Conservation (phyloP, 257 asterid species). For the Marsdenia floribunda region DNA sequence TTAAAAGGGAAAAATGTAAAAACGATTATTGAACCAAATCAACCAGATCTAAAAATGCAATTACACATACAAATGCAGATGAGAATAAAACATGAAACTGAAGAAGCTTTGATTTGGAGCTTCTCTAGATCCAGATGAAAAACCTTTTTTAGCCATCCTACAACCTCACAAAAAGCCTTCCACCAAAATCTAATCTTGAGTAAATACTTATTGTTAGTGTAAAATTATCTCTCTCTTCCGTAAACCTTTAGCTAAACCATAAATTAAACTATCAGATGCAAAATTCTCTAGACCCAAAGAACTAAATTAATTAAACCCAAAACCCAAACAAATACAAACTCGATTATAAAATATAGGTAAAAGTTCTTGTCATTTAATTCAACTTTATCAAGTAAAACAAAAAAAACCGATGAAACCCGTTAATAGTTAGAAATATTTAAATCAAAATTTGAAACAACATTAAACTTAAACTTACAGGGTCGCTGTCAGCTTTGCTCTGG, state of each 20-base stretch:
- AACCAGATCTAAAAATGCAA: too few species aligned
- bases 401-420: not conserved
- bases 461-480: slow-evolving; percentile 6
- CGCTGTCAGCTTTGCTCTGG: not conserved
- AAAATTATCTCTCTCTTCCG: not conserved
- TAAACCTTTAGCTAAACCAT: not conserved
- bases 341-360: not conserved
- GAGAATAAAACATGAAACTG: too few species aligned
- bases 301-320: not conserved
- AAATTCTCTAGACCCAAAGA: not conserved
- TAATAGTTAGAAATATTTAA: not conserved
- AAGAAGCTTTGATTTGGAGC: slow-evolving; percentile 28
- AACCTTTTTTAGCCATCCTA: slow-evolving; percentile 34
- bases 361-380: not conserved
- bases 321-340: not conserved
- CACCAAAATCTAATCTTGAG: slow-evolving; percentile 3
- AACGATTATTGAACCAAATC: too few species aligned
- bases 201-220: not conserved
- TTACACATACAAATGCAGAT: too few species aligned
- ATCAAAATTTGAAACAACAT: not conserved
- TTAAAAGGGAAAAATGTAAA: too few species aligned
- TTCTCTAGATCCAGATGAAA: slow-evolving; percentile 37
- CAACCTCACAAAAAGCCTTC: slow-evolving; percentile 3
- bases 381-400: not conserved
- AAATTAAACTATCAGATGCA: slow-evolving; percentile 3